phyloP scores from a whole-genome alignment of 2,329 filamentous ascomycete species.

The Mycosphaerelloides madeirae region DNA sequence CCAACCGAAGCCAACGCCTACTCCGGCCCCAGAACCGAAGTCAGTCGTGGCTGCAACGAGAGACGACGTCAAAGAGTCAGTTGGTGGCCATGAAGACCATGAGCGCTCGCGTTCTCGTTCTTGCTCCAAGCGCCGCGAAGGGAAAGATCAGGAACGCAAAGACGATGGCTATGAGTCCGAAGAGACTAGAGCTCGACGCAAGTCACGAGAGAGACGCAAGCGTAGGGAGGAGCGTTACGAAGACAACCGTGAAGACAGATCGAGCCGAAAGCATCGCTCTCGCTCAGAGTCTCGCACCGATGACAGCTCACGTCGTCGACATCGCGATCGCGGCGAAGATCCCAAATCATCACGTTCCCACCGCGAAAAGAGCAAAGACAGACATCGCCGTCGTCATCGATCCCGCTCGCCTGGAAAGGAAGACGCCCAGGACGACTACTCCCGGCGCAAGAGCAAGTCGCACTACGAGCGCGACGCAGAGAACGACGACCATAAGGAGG shows the following conservation, averaged over 20 bases:
- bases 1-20: constrained; percentile 19
- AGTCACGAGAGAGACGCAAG: constrained; percentile 29
- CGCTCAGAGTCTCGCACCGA: constrained; percentile 61
- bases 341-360: constrained; percentile 44
- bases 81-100: constrained; percentile 6
- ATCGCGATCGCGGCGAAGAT: constrained; percentile 45
- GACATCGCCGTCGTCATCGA: constrained; percentile 38
- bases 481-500: constrained; percentile 22
- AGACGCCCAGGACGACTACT: constrained; percentile 26
- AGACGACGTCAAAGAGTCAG: constrained; percentile 33
- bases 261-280: constrained; percentile 52
- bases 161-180: constrained; percentile 41
- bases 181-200: constrained; percentile 33
- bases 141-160: constrained; percentile 45
- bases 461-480: constrained; percentile 33
- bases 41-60: too few species aligned
- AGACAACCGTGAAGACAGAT: constrained; percentile 37
- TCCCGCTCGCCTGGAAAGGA: constrained; percentile 36
- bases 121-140: constrained; percentile 44
- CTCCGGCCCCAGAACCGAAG: constrained; percentile 12
- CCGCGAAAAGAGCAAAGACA: constrained; percentile 42
- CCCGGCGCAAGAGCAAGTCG: constrained; percentile 34
- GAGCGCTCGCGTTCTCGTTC: constrained; percentile 31
- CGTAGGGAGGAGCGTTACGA: constrained; percentile 46
- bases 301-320: constrained; percentile 55